Base-by-base conservation (phyloP, 345 rosid genomes). In the Moringa oleifera region DNA sequence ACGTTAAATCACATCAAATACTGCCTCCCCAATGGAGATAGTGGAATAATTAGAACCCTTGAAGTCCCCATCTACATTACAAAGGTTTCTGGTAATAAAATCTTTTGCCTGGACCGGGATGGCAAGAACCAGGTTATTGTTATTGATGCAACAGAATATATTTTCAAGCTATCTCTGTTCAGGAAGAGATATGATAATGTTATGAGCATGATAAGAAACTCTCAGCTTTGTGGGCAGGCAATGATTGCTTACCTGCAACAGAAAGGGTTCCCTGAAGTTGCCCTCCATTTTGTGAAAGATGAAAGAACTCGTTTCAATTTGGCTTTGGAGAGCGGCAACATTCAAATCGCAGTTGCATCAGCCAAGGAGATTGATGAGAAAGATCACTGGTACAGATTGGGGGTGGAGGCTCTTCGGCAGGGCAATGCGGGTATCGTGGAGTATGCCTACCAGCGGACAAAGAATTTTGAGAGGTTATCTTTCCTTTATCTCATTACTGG, bases 381-480 rank as follows among this genome's bases (percentile, higher is more conserved):
- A 68, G 98, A 90, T 54, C 90, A 84, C 69, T 90, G 97, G 98
- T 88, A 90, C 50, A 83, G 81, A 61, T 68, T 93, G 55, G 98
- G 98, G 36, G 98, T 93, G 70, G 97, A 93, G 79, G 98, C 98
- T 58, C 98, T 93, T 77, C 94, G 97, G 65, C 98, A 93, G 71
- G 98, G 98, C 56, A 90, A 93, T 76, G 75, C 92, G 2, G 90
- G 90, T 53, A 87, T 92, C 64, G 97, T 87, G 66, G 98, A 92
- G 61, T 89, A 90, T 75, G 96, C 98, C 18, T 93, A 93, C 70
- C 97, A 93, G 85, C 80, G 85, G 85, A 90, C 98, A 25, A 93
- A 93, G 77, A 93, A 93, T 68, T 86, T 93, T 70, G 98, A 93
- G 85, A 93, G 97, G 77, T 58, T 93, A 17, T 93, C 98, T 22